A percentile compares a stretch with the other conserved stretches of the same genome.
Evolutionary conservation across 352 stramenopile genomes (phyloP).

Genomic region (Globisporangium echinulatum): DNA sequence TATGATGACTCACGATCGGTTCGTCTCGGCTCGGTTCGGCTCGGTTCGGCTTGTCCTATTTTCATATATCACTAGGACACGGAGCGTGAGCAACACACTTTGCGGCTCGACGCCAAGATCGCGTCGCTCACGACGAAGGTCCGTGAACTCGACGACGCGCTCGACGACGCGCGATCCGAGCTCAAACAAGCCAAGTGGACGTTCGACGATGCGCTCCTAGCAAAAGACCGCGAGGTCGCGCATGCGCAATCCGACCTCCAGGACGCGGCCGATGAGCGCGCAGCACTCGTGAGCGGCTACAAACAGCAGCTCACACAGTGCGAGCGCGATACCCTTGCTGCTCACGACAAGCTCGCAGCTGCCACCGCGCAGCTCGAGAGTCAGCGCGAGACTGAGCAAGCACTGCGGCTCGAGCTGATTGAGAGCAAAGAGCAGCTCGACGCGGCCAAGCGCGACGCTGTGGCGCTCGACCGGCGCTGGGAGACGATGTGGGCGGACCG

Average conservation of each 20-base stretch:
- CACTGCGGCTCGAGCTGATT: slow-evolving; percentile 42
- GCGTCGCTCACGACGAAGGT: slow-evolving; percentile 37
- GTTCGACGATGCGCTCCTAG: slow-evolving; percentile 43
- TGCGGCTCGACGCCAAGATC: slow-evolving; percentile 33
- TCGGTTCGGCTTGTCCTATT: too few relatives aligned
- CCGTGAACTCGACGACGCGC: slow-evolving; percentile 41
- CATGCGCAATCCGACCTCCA: slow-evolving; percentile 36
- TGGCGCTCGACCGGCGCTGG: slow-evolving; percentile 57
- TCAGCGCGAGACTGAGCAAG: slow-evolving; percentile 60
- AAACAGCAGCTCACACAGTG: slow-evolving; percentile 48
- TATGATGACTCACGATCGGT: too few relatives aligned
- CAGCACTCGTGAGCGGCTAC: slow-evolving; percentile 28
- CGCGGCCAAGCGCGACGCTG: slow-evolving; percentile 52
- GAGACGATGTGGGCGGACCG: slow-evolving; percentile 65
- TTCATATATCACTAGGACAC: slow-evolving; percentile 12
- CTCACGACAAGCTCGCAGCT: slow-evolving; percentile 52
- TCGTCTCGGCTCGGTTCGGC: too few relatives aligned
- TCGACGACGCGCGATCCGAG: slow-evolving; percentile 18
- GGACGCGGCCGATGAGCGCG: slow-evolving; percentile 52
- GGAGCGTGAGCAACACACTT: slow-evolving; percentile 19
- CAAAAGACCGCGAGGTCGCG: slow-evolving; percentile 59
- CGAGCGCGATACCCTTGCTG: slow-evolving; percentile 31
- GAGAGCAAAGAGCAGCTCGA: slow-evolving; percentile 55
- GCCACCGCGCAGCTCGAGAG: slow-evolving; percentile 31
- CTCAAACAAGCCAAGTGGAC: slow-evolving; percentile 63